phyloP scores from a whole-genome alignment of 805 yeast genomes.

The Monosporozyma aerobia region DNA sequence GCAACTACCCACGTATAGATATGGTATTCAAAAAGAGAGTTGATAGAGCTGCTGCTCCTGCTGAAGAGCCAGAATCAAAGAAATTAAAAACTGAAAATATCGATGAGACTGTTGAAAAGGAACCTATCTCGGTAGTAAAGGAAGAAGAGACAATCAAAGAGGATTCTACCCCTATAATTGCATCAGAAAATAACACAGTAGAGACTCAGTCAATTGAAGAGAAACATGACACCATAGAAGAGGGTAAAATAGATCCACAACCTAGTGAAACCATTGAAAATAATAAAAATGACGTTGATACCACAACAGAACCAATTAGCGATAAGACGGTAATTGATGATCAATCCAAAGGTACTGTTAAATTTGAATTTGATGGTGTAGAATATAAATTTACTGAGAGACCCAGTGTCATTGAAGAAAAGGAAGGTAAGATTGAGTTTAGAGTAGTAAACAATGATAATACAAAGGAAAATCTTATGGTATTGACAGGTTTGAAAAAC shows the following conservation, averaged over 20 bases:
- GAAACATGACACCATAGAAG: background rate
- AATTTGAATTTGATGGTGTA: constrained; percentile 55
- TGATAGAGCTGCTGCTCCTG: background rate
- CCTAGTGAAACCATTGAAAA: background rate
- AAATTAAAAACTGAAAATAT: background rate
- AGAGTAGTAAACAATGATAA: constrained; percentile 95
- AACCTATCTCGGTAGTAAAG: background rate
- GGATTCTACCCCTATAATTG: background rate
- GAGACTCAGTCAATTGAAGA: background rate
- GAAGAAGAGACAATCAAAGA: background rate
- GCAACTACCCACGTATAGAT: background rate
- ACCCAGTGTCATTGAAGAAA: constrained; percentile 89
- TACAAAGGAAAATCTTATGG: constrained; percentile 76
- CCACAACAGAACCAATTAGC: background rate
- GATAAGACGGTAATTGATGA: constrained; percentile 5
- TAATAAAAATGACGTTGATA: background rate
- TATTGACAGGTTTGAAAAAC: constrained; percentile 88
- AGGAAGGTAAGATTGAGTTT: constrained; percentile 87
- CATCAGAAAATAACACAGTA: background rate
- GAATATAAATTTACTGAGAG: constrained; percentile 80
- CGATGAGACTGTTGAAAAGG: background rate
- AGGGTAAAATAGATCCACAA: background rate
- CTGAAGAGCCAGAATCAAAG: background rate
- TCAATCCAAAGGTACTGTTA: constrained; percentile 27
- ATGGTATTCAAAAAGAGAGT: background rate